Conservation (phyloP, 345 rosid species). For the Ceriops tagal region DNA sequence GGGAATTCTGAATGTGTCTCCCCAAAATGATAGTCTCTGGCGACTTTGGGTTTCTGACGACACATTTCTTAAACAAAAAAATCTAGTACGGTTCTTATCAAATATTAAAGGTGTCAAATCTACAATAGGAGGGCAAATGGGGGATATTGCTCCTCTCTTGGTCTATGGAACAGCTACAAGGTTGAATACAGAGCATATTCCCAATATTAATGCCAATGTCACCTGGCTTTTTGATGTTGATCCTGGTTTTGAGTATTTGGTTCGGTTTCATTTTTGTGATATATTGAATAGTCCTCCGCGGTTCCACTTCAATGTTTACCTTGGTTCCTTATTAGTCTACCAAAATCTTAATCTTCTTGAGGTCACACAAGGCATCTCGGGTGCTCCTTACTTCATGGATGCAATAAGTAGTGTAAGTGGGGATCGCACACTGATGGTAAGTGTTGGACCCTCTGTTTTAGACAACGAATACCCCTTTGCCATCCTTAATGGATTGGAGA, state of each 20-base stretch:
- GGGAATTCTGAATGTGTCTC: constrained; percentile 58
- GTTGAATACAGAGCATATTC: constrained; percentile 33
- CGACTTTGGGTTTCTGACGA: constrained; percentile 67
- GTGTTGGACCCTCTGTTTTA: constrained; percentile 54
- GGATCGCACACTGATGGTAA: constrained; percentile 35
- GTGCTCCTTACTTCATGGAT: constrained; percentile 60
- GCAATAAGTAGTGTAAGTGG: constrained; percentile 35
- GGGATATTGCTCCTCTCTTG: constrained; percentile 48
- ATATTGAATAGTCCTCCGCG: constrained; percentile 24
- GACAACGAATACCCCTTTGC: constrained; percentile 19
- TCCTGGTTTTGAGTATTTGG: constrained; percentile 61
- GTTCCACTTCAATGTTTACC: constrained; percentile 42
- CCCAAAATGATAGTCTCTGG: constrained; percentile 59
- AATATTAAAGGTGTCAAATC: constrained; percentile 48
- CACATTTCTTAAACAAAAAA: constrained; percentile 33
- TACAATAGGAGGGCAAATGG: constrained; percentile 31
- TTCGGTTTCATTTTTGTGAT: constrained; percentile 81
- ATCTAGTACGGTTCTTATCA: constrained; percentile 23
- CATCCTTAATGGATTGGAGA: constrained; percentile 61
- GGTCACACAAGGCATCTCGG: constrained; percentile 28
- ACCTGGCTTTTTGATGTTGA: constrained; percentile 70
- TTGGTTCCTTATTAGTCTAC: constrained; percentile 47
- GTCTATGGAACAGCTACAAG: constrained; percentile 77
- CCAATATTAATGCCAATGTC: constrained; percentile 38
- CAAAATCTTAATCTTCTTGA: constrained; percentile 43